These are phyloP conservation scores for Candida yuanshanica DNA, from an alignment of 805 yeast species.

Conservation along the genomic window DNA sequence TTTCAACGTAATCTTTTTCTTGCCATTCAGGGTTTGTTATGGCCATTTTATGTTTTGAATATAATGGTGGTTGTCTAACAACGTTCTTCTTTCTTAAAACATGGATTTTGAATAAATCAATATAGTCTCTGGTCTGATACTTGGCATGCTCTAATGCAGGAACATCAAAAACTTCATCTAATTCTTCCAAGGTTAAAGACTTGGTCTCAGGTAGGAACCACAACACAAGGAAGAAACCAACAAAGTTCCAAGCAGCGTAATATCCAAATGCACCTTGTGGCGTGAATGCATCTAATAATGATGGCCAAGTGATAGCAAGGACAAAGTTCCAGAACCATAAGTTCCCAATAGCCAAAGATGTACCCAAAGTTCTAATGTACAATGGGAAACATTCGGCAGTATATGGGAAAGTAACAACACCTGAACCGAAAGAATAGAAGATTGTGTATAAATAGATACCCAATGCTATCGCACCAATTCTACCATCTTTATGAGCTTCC, in stretches of 20 bases:
- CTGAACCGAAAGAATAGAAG: conserved; percentile 80
- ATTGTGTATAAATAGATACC: conserved; percentile 72
- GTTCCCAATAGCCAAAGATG: conserved; percentile 73
- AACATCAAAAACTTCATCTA: conserved; percentile 64
- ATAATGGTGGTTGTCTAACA: conserved; percentile 48
- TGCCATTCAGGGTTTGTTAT: conserved; percentile 59
- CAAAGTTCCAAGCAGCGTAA: conserved; percentile 80
- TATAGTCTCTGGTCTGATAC: conserved; percentile 35
- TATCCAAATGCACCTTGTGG: conserved; percentile 86
- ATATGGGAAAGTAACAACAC: conserved; percentile 87
- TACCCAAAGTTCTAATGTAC: conserved; percentile 73
- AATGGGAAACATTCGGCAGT: conserved; percentile 82
- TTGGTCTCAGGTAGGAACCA: conserved; percentile 68
- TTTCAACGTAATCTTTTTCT: conserved; percentile 49
- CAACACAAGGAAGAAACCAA: conserved; percentile 64
- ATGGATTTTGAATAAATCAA: conserved; percentile 39
- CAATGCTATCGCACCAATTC: conserved; percentile 61
- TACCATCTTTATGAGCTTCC: conserved; percentile 35
- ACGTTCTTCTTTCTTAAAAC: conserved; percentile 43
- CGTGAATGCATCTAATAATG: conserved; percentile 56
- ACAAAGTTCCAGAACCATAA: conserved; percentile 71
- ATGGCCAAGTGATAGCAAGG: conserved; percentile 75
- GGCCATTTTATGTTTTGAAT: conserved; percentile 52
- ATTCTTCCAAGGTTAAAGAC: conserved; percentile 61
- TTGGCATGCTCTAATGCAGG: conserved; percentile 51